A percentile compares a stretch with the other conserved stretches of the same genome.
phyloP scores from a whole-genome alignment of 257 asterid species.

The Solanum appendiculatum region DNA sequence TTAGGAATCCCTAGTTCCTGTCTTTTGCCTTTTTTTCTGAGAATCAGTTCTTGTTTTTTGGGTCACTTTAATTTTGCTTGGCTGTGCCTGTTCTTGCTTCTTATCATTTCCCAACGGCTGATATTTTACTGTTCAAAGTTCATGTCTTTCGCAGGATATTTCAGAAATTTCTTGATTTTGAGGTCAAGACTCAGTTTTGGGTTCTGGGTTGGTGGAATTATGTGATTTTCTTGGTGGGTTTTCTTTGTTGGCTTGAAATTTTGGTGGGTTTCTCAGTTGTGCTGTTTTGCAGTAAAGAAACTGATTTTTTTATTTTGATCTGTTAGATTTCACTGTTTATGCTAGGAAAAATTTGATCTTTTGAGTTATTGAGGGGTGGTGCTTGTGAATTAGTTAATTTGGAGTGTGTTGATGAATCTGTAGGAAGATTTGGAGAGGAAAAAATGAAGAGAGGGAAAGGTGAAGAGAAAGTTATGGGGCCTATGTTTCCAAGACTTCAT shows the following conservation, averaged over 20 bases:
- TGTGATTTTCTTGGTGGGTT: not conserved
- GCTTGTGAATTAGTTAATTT: not conserved
- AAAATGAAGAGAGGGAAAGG: slow-evolving; percentile 71
- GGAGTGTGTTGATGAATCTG: not conserved
- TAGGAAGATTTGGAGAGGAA: not conserved
- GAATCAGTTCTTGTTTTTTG: slow-evolving; percentile 1
- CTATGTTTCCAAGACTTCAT: slow-evolving; percentile 96
- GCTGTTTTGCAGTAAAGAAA: not conserved
- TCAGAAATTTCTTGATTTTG: not conserved
- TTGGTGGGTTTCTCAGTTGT: not conserved
- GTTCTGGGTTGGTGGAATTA: not conserved
- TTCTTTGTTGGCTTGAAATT: not conserved
- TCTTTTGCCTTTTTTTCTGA: not conserved
- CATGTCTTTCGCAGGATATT: not conserved
- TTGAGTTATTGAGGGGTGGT: not conserved
- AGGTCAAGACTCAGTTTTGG: not conserved
- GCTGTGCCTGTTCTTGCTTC: not conserved
- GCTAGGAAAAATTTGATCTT: not conserved
- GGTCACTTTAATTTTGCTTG: not conserved
- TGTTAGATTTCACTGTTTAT: not conserved
- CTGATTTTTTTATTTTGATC: not conserved
- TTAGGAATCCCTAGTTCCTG: not conserved
- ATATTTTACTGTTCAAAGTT: not conserved
- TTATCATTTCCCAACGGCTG: not conserved
- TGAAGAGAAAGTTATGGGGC: slow-evolving; percentile 66